Percentiles rank a stretch among this genome's conserved stretches.
Conservation (phyloP, 768 basidiomycete genomes). For the Trametes cinnabarina region DNA sequence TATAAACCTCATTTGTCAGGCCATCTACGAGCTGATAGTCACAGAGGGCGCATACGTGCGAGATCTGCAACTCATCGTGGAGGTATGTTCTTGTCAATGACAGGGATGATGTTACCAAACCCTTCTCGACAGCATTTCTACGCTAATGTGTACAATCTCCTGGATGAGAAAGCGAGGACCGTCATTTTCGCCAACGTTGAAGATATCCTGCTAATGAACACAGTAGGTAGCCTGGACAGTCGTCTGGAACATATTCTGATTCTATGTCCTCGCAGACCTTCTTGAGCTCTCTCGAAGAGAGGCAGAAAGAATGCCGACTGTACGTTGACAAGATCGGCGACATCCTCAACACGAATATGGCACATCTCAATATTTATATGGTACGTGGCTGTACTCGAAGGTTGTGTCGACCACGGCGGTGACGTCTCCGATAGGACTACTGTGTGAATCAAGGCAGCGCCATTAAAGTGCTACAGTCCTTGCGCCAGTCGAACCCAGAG, state of each 20-base stretch:
- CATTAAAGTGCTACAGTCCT: slow-evolving; percentile 70
- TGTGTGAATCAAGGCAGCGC: slow-evolving; percentile 86
- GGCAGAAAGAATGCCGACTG: slow-evolving; percentile 88
- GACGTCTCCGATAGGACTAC: slow-evolving; percentile 55
- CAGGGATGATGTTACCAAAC: neutral
- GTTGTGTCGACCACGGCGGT: neutral
- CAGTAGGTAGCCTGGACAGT: slow-evolving; percentile 43
- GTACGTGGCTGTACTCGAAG: slow-evolving; percentile 37
- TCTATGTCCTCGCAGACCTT: slow-evolving; percentile 52
- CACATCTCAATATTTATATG: slow-evolving; percentile 78
- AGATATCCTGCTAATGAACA: slow-evolving; percentile 87
- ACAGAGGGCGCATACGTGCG: slow-evolving; percentile 91
- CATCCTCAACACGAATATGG: slow-evolving; percentile 70
- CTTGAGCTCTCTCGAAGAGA: slow-evolving; percentile 83
- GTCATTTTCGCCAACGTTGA: slow-evolving; percentile 93
- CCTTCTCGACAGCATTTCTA: slow-evolving; percentile 73
- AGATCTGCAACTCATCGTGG: slow-evolving; percentile 88
- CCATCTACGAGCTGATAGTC: slow-evolving; percentile 91
- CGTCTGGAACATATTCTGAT: neutral
- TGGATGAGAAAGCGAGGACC: slow-evolving; percentile 74
- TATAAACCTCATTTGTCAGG: slow-evolving; percentile 37
- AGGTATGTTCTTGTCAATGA: slow-evolving; percentile 46
- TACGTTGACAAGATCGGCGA: slow-evolving; percentile 91
- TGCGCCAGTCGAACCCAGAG: slow-evolving; percentile 65
- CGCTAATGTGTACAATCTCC: slow-evolving; percentile 64